A percentile compares a stretch with the other conserved stretches of the same genome.
Evolutionary conservation across 2,329 filamentous ascomycete genomes (phyloP).

Genomic region (Phialemoniopsis sp.): DNA sequence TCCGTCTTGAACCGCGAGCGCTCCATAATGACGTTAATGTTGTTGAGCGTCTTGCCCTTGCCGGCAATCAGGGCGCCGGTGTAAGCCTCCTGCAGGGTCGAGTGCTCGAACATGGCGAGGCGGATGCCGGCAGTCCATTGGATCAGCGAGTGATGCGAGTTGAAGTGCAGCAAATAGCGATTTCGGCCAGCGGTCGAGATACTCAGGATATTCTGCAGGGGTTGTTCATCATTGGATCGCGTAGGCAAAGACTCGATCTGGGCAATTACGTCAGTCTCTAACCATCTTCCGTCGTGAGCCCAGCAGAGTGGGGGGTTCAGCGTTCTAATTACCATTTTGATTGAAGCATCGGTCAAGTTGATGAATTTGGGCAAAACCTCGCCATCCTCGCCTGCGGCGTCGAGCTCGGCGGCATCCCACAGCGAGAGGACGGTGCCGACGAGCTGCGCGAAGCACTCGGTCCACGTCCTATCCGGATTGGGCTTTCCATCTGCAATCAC

Average conservation of each 20-base stretch:
- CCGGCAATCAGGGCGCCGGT: constrained; percentile 93
- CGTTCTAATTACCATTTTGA: constrained; percentile 80
- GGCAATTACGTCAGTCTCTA: constrained; percentile 12
- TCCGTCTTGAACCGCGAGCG: constrained; percentile 72
- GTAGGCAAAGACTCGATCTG: constrained; percentile 89
- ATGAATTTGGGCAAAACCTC: constrained; percentile 63
- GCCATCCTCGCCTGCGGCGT: constrained; percentile 76
- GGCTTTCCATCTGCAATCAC: constrained; percentile 69
- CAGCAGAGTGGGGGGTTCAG: not conserved
- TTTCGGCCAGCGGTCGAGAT: constrained; percentile 95
- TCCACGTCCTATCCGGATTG: constrained; percentile 84
- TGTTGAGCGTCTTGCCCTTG: constrained; percentile 85
- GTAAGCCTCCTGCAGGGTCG: constrained; percentile 91
- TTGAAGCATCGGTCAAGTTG: constrained; percentile 93
- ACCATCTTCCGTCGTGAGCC: too few relatives aligned
- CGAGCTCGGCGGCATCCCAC: constrained; percentile 91
- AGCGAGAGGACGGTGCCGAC: constrained; percentile 92
- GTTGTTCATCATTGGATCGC: constrained; percentile 69
- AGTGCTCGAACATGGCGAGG: constrained; percentile 90
- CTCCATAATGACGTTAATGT: constrained; percentile 86
- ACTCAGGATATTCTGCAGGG: constrained; percentile 90
- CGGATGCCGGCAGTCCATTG: constrained; percentile 97
- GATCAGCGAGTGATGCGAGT: constrained; percentile 84
- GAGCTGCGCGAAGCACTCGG: constrained; percentile 94
- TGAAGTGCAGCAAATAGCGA: constrained; percentile 93